phyloP scores from a whole-genome alignment of 176 grass and related monocot species.

The Avena eriantha region DNA sequence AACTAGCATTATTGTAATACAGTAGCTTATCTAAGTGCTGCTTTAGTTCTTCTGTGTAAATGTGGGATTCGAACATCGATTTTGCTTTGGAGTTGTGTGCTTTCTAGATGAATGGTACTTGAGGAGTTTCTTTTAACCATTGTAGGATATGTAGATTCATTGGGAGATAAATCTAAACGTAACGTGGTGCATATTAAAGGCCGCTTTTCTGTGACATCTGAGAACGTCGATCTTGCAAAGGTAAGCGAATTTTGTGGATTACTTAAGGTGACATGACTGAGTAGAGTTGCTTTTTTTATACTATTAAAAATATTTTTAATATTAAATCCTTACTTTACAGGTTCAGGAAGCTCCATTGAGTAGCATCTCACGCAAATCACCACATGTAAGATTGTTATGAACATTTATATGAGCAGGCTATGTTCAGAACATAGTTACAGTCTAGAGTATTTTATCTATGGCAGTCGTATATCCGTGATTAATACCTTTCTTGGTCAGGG shows the following conservation, averaged over 20 bases:
- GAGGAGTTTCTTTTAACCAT: constrained; percentile 43
- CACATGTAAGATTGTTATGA: constrained; percentile 61
- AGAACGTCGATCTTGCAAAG: constrained; percentile 98
- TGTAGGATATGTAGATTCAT: constrained; percentile 91
- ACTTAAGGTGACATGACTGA: constrained; percentile 21
- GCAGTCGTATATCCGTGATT: constrained; percentile 9
- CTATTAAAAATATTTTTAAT: neutral
- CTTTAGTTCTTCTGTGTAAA: constrained; percentile 17
- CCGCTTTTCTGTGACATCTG: constrained; percentile 99
- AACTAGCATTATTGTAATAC: constrained; percentile 15
- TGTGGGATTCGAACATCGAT: constrained; percentile 10
- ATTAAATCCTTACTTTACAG: constrained; percentile 32
- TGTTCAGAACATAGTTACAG: constrained; percentile 37
- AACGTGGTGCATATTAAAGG: constrained; percentile 98
- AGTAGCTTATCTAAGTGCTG: constrained; percentile 17
- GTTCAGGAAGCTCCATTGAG: constrained; percentile 78
- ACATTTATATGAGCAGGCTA: constrained; percentile 31
- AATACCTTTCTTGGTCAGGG: constrained; percentile 57
- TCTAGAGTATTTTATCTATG: constrained; percentile 2
- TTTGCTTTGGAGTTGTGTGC: constrained; percentile 1
- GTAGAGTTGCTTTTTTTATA: neutral
- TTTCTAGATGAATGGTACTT: constrained; percentile 37
- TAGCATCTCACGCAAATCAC: constrained; percentile 61
- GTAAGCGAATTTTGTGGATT: constrained; percentile 49
- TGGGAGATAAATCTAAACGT: constrained; percentile 84